A percentile compares a stretch with the other conserved stretches of the same genome.
Conservation (phyloP, 192 early-diverging fungal species). For the Linnemannia exigua region DNA sequence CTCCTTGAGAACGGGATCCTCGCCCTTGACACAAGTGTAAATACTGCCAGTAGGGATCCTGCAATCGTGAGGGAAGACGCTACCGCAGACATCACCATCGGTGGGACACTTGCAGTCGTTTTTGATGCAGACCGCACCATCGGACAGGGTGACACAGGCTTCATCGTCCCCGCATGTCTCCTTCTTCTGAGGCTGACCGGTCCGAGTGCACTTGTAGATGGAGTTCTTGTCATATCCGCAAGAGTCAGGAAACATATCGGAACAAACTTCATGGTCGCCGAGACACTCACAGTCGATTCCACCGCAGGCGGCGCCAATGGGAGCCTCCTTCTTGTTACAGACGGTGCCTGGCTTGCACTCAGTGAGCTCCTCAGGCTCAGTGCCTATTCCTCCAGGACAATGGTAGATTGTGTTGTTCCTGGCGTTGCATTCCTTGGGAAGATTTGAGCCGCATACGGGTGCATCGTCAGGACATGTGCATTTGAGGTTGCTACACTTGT, state of each 20-base stretch:
- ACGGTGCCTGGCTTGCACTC: slow-evolving; percentile 17
- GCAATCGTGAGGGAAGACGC: background rate
- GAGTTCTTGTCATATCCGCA: slow-evolving; percentile 3
- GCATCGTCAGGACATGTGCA: background rate
- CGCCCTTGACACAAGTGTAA: slow-evolving; percentile 4
- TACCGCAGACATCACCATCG: background rate
- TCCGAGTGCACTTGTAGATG: slow-evolving; percentile 12
- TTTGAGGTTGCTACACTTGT: background rate
- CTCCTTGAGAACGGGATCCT: background rate
- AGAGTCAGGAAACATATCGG: background rate
- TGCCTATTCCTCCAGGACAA: slow-evolving; percentile 2
- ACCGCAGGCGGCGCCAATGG: slow-evolving; percentile 13
- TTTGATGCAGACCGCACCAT: background rate
- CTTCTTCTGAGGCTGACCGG: background rate
- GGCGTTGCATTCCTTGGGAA: slow-evolving; percentile 17
- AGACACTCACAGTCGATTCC: background rate
- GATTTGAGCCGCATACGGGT: background rate
- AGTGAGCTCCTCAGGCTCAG: slow-evolving; percentile 1
- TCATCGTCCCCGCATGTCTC: background rate
- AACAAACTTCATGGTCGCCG: slow-evolving; percentile 5
- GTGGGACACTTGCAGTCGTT: slow-evolving; percentile 7
- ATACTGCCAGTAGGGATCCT: background rate
- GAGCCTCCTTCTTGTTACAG: background rate
- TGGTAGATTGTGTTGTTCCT: slow-evolving; percentile 14
- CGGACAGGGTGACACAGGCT: slow-evolving; percentile 3